Evolutionary conservation across 352 stramenopile species (phyloP), one percentile per base, ranked within the genome.

Genomic region (Phytophthora ramorum): DNA sequence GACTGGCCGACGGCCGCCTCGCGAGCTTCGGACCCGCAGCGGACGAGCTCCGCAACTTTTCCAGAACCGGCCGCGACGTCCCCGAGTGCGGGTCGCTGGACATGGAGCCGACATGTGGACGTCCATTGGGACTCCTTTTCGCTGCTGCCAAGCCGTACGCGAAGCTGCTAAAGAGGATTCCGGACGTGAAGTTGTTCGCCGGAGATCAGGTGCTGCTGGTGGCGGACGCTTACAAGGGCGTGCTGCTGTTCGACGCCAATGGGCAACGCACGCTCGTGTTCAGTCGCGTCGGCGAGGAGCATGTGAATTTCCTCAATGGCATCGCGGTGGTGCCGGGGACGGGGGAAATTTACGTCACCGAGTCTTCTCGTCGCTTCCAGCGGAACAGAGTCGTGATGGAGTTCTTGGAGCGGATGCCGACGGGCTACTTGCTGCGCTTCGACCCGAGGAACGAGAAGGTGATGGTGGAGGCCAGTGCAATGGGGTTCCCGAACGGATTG

Each of bases 201-300:
- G 66, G 54, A 2, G 73, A 87, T 37, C 71, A 85, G 20, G 78
- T 91, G 71, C 62, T 91, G 53, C 67, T 91, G 0, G 76, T 89
- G 9, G 82, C 79, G 8, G 82, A 91, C 30, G 78, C 82, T 0
- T 88, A 87, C 71, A 83, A 83, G 26, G 82, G 82, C 10, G 59
- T 91, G 48, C 47, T 82, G 20, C 62, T 91, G 13, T 77, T 91
- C 40, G 82, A 91, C 32, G 82, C 76, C 28, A 69, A 62, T 17
- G 82, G 82, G 40, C 71, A 78, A 24, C 78, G 74, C 57, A 86
- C 73, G 24, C 46, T 83, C 60, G 66, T 91, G 9, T 91, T 91
- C 37, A 78, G 75, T 69, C 64, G 70, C 32, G 76, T 83, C 2
- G 63, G 66, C 19, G 71, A 79, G 19, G 64, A 79, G 16, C 61